Percentiles rank a stretch among this genome's conserved stretches.
These are phyloP conservation scores for Solanum ahanhuiri DNA, from an alignment of 257 asterid genomes.

Conservation along the genomic window DNA sequence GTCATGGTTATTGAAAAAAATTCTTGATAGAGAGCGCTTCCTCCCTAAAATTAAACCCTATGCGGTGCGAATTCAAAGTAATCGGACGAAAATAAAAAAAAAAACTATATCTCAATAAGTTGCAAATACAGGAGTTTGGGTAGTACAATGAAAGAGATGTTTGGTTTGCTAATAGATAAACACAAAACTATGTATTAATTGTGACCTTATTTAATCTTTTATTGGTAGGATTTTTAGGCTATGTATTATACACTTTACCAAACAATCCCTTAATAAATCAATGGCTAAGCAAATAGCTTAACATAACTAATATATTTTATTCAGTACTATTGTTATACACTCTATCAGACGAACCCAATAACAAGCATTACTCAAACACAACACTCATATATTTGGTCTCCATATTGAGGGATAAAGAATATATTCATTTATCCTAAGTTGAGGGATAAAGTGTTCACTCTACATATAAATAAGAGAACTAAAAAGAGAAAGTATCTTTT, in stretches of 20 bases:
- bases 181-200: background rate
- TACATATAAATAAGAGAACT: no score
- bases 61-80: fast-evolving
- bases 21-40: fast-evolving
- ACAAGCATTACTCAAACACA: background rate
- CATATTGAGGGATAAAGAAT: background rate
- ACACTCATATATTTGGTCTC: background rate
- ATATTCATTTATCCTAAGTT: background rate
- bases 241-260: no score
- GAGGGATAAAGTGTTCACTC: background rate
- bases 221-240: no score
- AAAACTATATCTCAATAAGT: background rate
- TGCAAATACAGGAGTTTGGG: background rate
- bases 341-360: background rate
- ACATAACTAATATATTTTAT: no score
- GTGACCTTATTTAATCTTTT: background rate
- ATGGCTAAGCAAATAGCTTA: background rate
- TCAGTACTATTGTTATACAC: background rate
- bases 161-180: background rate
- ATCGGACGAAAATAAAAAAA: fast-evolving
- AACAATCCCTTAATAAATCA: no score
- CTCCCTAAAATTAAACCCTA: fast-evolving
- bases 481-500: no score
- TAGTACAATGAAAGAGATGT: background rate
- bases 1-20: background rate